A percentile compares a stretch with the other conserved stretches of the same genome.
Evolutionary conservation across 1,284 basidiomycete species (phyloP).

Genomic region (Trichosporon coremiiforme): DNA sequence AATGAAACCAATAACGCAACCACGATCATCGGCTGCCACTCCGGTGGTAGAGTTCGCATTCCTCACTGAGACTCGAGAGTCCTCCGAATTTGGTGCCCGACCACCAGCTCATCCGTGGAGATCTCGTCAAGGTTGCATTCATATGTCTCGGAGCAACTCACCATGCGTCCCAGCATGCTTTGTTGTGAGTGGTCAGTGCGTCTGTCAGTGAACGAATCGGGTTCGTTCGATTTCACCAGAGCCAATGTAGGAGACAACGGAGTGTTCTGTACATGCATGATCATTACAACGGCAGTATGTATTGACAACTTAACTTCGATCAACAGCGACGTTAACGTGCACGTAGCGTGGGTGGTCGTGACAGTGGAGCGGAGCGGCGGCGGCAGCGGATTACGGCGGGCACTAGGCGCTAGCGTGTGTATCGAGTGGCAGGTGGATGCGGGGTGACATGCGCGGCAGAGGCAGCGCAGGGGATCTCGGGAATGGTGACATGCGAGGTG

Average conservation of each 20-base stretch:
- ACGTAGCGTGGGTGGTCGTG: background rate
- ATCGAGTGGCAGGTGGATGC: conserved; percentile 10
- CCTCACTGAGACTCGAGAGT: background rate
- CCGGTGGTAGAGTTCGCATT: background rate
- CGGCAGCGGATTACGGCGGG: background rate
- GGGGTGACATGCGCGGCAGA: background rate
- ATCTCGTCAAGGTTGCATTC: background rate
- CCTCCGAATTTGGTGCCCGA: background rate
- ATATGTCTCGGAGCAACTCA: background rate
- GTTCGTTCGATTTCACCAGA: background rate
- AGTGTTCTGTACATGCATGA: conserved; percentile 15
- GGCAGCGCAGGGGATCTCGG: background rate
- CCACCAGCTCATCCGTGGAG: too few relatives aligned
- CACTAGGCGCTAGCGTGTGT: conserved; percentile 11
- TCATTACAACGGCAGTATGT: conserved; percentile 7
- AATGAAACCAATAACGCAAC: background rate
- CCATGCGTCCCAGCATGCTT: background rate
- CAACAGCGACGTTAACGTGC: background rate
- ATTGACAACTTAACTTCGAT: conserved; percentile 1
- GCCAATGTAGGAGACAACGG: background rate
- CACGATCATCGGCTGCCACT: background rate
- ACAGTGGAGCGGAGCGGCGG: background rate
- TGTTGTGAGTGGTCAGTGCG: background rate
- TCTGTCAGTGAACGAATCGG: background rate
- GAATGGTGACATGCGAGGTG: conserved; percentile 2